Evolutionary conservation across 176 grass and related monocot genomes (phyloP), one percentile per base, ranked within the genome.

Genomic region (Carex parvula): DNA sequence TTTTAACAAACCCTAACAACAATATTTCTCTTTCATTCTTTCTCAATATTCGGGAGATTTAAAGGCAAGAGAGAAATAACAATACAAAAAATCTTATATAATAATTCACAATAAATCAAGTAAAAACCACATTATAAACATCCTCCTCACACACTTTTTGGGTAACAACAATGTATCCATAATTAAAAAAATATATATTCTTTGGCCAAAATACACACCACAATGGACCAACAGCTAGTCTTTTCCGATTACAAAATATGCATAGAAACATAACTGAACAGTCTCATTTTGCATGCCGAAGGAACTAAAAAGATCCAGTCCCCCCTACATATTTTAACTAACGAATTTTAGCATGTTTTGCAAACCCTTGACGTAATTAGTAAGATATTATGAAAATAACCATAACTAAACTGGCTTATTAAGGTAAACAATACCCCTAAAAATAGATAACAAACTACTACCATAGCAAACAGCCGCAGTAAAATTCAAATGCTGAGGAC

Each of bases 381-480:
- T 77, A 77, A 77, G 22, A 30, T 56, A 30, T 16, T 54, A 56
- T 0, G 0, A 8, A 56, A 77, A 77, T 56, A 56, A 75, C 50
- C 22, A 55, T 77, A 77, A 77, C 22, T 54, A 77, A 56, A 77
- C 11, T 56, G 50, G 13, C 11, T 29, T 77, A 29, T 57, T 2
- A 55, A 77, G 52, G 24, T 77, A 55, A 53, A 32, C 50, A 77
- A 77, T 57, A 77, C 17, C 50, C 50, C 73, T 77, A 77, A 77
- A 77, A 56, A 33, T 77, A 77, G 50, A 30, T 17, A 15, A 32
- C 24, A 77, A 30, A 44, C 3, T 16, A 53, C 8, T 21, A 77
- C 4, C 46, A 33, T 56, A 77, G 73, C 20, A 13, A 56, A 33
- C 21, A 12, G 15, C 12, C 1, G 24, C 5, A 14, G 39, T 46